Conservation (phyloP, 208 protist genomes). For the Leishmania major region DNA sequence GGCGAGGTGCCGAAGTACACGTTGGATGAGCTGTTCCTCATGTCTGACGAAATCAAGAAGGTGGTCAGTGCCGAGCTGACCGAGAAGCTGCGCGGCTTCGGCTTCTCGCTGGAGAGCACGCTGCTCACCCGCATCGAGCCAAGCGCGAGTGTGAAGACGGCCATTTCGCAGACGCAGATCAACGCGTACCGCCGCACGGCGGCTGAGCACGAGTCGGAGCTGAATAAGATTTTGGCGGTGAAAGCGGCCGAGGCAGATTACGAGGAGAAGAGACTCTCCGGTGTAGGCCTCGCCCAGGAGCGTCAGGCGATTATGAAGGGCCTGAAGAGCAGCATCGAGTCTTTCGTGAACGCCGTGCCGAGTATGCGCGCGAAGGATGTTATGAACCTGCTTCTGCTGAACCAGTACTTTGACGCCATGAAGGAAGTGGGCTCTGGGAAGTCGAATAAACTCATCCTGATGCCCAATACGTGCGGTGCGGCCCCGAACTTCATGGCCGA, state of each 20-base stretch:
- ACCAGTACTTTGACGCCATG: constrained; percentile 86
- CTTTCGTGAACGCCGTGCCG: constrained; percentile 52
- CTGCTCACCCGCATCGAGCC: constrained; percentile 82
- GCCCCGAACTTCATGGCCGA: constrained; percentile 25
- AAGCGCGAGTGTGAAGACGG: constrained; percentile 52
- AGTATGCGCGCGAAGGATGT: constrained; percentile 56
- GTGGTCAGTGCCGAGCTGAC: constrained; percentile 60
- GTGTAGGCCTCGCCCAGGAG: constrained; percentile 72
- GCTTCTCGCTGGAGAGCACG: constrained; percentile 69
- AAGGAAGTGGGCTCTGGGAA: constrained; percentile 61
- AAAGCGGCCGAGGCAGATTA: constrained; percentile 74
- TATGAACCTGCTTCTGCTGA: constrained; percentile 77
- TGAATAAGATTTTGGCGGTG: constrained; percentile 68
- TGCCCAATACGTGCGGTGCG: constrained; percentile 32
- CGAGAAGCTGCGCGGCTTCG: constrained; percentile 60
- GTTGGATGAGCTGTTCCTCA: constrained; percentile 76
- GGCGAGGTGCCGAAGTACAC: constrained; percentile 82
- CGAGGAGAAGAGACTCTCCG: constrained; percentile 73
- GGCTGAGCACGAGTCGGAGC: constrained; percentile 68
- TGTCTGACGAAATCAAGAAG: constrained; percentile 68
- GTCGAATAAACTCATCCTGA: constrained; percentile 53
- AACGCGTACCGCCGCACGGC: constrained; percentile 67
- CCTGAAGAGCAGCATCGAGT: constrained; percentile 68
- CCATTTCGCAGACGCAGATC: constrained; percentile 82
- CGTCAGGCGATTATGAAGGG: constrained; percentile 71